Base-by-base conservation (phyloP, 2,329 filamentous ascomycete genomes). In the Talaromyces sp. region DNA sequence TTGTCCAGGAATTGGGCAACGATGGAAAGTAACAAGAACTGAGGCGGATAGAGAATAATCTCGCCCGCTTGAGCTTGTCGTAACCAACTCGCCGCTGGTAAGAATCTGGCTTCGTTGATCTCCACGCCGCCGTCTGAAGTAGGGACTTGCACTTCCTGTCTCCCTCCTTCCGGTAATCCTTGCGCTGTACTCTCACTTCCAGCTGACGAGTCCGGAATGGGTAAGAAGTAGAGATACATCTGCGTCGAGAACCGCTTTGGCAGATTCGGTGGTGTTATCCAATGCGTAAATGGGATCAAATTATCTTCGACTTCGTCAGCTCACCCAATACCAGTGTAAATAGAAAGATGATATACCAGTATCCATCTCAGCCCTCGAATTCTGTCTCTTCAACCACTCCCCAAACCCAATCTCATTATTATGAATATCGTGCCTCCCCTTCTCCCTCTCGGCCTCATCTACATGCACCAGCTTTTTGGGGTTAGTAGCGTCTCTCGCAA, bases 221-320 rank as follows among this genome's bases (percentile, higher is more conserved):
- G 93, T 2, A 97, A 84, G 77, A 96, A 89, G 78, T 97, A 97
- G 11, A 98, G 77, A 78, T 98, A 99, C 94, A 98, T 98, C 75
- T 97, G 93, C 0, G 94, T 97, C 0, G 91, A 92, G 79, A 96
- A 99, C 54, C 95, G 86, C 71, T 89, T 92, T 0, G 88, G 85
- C 1, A 89, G 81, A 67, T 86, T 87, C 0, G 70, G 72, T 0
- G 94, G 94, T 2, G 95, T 98, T 64, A 98, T 84, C 95, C 95
- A 98, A 63, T 92, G 87, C 0, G 93, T 97, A 74, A 96, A 97
- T 0, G 93, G 92, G 7, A 91, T 81, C 2, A 97, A 80, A 43
- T 83, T 82, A 1, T 89, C 89, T 86, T 63, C 15, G n/a, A 34
- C 10, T 22, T 56, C n/a, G 53, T 56, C 19, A 56, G 53, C 31